Evolutionary conservation across 2,329 filamentous ascomycete genomes (phyloP), one percentile per base, ranked within the genome.

Genomic region (Pyrenochaeta sp.): DNA sequence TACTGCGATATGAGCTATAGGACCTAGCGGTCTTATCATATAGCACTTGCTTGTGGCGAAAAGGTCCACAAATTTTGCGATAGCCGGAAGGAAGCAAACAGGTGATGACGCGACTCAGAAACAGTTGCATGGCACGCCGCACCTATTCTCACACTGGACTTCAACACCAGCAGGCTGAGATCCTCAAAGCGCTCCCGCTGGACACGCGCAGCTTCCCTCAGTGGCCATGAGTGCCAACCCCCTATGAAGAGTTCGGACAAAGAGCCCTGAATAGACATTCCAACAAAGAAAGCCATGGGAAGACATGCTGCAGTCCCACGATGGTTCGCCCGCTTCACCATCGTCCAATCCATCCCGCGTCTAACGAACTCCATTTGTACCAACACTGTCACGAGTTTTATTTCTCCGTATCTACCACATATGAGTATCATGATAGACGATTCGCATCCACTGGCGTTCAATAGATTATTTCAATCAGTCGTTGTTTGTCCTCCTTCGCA

Each of bases 1-100:
- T 32, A 53, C 56, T 24, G 22, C 59, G 2, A 64, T 68, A 58
- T 70, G 67, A 67, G 28, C 24, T 12, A 19, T 4, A 49, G 15
- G n/a, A 32, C 19, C 10, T 15, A 2, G 7, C 30, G 19, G 13
- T 12, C 24, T 32, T 34, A 19, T 19, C 43, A 32, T 15, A 27
- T 47, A 30, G 12, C 28, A 34, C 2, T 22, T 8, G 13, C 36
- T 7, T 19, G 4, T 13, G 7, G 22, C 42, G 28, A 37, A 50
- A 37, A 24, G 37, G 15, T 15, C 36, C 9, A 37, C 24, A 44
- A 15, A 4, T 10, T n/a, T 10, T 10, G n/a, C 7, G 6, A 19
- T 46, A 22, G 28, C 34, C 19, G 15, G 7, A 47, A 40, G 19
- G 13, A 30, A 34, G 9, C 13, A 15, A 24, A 24, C 10, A 2